Evolutionary conservation across 352 stramenopile genomes (phyloP).

Genomic region (Plasmopara viticola): DNA sequence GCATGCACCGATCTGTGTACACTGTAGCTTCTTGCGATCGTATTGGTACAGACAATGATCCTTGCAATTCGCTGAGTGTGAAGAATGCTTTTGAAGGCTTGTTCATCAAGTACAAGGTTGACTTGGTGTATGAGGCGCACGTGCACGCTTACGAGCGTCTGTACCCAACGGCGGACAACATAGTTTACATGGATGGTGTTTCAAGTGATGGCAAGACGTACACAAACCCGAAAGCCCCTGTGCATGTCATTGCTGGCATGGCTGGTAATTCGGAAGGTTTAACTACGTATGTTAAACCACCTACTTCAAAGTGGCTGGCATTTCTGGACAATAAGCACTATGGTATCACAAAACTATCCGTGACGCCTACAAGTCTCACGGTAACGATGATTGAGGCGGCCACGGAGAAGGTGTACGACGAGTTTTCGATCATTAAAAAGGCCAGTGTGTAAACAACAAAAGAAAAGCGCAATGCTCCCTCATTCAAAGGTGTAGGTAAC

Average conservation of each 20-base stretch:
- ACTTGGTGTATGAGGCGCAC: slow-evolving; percentile 41
- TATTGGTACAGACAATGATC: slow-evolving; percentile 5
- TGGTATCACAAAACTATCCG: slow-evolving; percentile 8
- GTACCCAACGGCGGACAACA: slow-evolving; percentile 27
- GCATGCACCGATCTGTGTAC: slow-evolving; percentile 51
- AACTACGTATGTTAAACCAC: slow-evolving; percentile 12
- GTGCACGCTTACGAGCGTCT: slow-evolving; percentile 49
- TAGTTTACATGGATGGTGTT: slow-evolving; percentile 29
- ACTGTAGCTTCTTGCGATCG: slow-evolving; percentile 27
- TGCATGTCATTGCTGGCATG: slow-evolving; percentile 41
- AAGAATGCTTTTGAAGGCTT: slow-evolving; percentile 47
- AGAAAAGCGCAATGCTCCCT: too few relatives aligned
- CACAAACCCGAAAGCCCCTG: slow-evolving; percentile 37
- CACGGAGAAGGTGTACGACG: slow-evolving; percentile 18
- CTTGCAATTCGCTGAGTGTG: slow-evolving; percentile 19
- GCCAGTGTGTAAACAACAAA: neutral
- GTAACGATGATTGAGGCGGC: slow-evolving; percentile 22
- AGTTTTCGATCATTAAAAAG: slow-evolving; percentile 38
- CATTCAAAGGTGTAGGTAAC: too few relatives aligned
- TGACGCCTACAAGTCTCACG: slow-evolving; percentile 22
- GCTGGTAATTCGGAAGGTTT: slow-evolving; percentile 29
- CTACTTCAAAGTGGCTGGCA: slow-evolving; percentile 22
- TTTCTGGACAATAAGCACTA: slow-evolving; percentile 24
- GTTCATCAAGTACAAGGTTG: slow-evolving; percentile 56
- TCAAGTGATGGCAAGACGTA: slow-evolving; percentile 29